Conservation (phyloP, 163 green algal genomes). For the Chloromonas sp. region DNA sequence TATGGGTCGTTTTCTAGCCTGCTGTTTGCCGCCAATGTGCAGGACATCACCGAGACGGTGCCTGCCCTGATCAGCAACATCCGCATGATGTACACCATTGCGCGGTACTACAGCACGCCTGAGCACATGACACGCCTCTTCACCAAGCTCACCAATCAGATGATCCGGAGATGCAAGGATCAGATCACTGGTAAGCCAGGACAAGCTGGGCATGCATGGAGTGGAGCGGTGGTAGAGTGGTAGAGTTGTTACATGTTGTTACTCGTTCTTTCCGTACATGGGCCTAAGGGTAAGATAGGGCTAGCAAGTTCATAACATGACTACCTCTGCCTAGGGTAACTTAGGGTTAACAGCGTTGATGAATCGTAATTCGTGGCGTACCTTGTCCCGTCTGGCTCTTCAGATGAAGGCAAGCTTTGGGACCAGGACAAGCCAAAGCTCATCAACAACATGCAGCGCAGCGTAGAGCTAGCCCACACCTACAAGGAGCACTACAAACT, state of each 20-base stretch:
- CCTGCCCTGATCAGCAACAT: conserved; percentile 72
- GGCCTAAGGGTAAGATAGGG: too few species aligned
- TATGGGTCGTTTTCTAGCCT: too few species aligned
- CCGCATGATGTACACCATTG: conserved; percentile 83
- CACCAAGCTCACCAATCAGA: conserved; percentile 81
- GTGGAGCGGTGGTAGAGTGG: too few species aligned
- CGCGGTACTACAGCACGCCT: conserved; percentile 76
- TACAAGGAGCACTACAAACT: conserved; percentile 49
- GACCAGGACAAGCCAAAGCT: conserved; percentile 61
- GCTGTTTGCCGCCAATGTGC: not conserved
- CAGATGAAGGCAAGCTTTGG: too few species aligned
- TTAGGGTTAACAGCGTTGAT: too few species aligned
- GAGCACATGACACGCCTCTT: conserved; percentile 81
- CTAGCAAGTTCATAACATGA: too few species aligned
- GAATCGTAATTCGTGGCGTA: too few species aligned
- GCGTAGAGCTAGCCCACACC: conserved; percentile 33
- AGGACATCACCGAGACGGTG: conserved; percentile 68
- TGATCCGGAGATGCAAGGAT: conserved; percentile 70
- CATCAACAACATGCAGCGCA: conserved; percentile 39
- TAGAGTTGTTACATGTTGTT: too few species aligned
- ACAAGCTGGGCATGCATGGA: conserved; percentile 26
- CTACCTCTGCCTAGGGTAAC: too few species aligned
- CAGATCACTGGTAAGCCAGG: conserved; percentile 78
- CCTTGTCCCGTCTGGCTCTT: too few species aligned
- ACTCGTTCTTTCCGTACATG: too few species aligned